Conservation (phyloP, 2,329 filamentous ascomycete species). For the Ophiosphaerella korrae region DNA sequence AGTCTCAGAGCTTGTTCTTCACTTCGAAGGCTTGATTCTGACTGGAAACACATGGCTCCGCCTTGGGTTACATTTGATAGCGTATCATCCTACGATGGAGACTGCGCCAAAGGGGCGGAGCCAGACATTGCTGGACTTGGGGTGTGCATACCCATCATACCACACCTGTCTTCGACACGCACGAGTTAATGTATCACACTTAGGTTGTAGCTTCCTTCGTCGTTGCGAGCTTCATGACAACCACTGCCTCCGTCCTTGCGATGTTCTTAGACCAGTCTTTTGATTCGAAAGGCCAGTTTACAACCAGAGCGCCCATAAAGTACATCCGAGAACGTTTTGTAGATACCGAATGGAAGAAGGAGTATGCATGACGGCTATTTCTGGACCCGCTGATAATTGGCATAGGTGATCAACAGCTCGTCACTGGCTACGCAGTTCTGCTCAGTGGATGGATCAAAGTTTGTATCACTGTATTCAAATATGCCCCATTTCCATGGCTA, state of each 20-base stretch:
- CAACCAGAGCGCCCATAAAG: slow-evolving; percentile 20
- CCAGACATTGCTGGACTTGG: slow-evolving; percentile 39
- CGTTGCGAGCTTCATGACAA: slow-evolving; percentile 38
- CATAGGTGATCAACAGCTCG: slow-evolving; percentile 38
- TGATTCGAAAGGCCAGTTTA: slow-evolving; percentile 32
- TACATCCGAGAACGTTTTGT: slow-evolving; percentile 31
- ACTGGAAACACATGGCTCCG: slow-evolving; percentile 24
- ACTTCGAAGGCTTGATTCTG: too few relatives aligned
- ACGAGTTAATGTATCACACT: not conserved
- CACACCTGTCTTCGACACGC: not conserved
- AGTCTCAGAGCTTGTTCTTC: not conserved
- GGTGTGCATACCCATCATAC: slow-evolving; percentile 7
- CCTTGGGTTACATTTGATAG: slow-evolving; percentile 38
- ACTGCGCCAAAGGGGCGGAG: slow-evolving; percentile 31
- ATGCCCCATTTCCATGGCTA: too few relatives aligned
- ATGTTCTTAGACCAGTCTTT: slow-evolving; percentile 41
- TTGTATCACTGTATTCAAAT: not conserved
- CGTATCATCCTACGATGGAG: slow-evolving; percentile 21
- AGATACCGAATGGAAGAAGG: slow-evolving; percentile 36
- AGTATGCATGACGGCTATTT: slow-evolving; percentile 38
- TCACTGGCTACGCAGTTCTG: slow-evolving; percentile 39
- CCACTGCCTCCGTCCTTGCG: slow-evolving; percentile 34
- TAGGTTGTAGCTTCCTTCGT: slow-evolving; percentile 41
- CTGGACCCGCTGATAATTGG: slow-evolving; percentile 40
- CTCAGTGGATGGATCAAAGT: slow-evolving; percentile 41